Percentiles rank a stretch among this genome's conserved stretches.
These are phyloP conservation scores for Boletales sp. DNA, from an alignment of 768 basidiomycete species.

Conservation along the genomic window DNA sequence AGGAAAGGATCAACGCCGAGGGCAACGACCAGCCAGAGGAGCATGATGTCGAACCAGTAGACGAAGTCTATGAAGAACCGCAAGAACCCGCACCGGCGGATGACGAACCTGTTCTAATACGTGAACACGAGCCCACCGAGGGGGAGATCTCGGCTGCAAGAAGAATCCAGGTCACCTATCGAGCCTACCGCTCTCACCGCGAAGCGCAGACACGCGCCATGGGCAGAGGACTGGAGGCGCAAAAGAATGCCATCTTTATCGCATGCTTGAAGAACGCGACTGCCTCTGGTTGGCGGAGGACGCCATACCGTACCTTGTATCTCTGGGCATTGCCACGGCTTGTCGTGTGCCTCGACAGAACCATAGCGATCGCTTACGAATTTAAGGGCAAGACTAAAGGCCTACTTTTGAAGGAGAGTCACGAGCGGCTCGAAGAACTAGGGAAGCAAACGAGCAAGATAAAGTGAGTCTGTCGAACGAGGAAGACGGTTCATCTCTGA, in stretches of 20 bases:
- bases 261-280: constrained; percentile 27
- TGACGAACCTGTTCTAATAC: constrained; percentile 14
- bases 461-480: constrained; percentile 25
- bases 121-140: constrained; percentile 18
- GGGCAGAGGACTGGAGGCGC: constrained; percentile 16
- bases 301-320: constrained; percentile 37
- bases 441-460: constrained; percentile 27
- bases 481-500: background rate
- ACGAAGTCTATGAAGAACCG: constrained; percentile 3
- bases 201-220: constrained; percentile 4
- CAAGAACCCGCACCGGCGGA: constrained; percentile 5
- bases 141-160: constrained; percentile 25
- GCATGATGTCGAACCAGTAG: background rate
- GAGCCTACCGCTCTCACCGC: constrained; percentile 4
- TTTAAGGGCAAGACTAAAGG: constrained; percentile 34
- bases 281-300: constrained; percentile 25
- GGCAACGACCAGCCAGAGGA: background rate
- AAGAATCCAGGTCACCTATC: constrained; percentile 20
- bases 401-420: constrained; percentile 23
- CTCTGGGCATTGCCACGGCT: constrained; percentile 39
- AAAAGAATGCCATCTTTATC: constrained; percentile 22
- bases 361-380: constrained; percentile 21
- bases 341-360: constrained; percentile 39
- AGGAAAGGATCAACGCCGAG: background rate
- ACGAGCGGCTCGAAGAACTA: constrained; percentile 36